Base-by-base conservation (phyloP, 495 filamentous ascomycete species). In the Delitschia confertaspora region DNA sequence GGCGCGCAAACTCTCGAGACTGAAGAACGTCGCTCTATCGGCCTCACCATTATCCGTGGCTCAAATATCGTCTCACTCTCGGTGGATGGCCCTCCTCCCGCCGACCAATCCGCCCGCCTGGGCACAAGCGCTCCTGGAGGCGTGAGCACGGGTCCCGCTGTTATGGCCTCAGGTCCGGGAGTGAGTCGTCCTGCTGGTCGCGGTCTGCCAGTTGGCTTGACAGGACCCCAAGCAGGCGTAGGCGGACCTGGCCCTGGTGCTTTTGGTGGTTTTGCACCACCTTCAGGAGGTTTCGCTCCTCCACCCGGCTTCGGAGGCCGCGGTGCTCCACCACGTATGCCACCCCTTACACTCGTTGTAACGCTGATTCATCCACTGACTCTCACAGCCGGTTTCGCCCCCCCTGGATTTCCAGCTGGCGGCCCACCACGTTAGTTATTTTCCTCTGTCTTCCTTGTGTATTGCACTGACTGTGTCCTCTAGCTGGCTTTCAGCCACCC, bases 11-110 rank as follows among this genome's bases (percentile, higher is more conserved):
- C 82, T 33, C 69, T 91, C 49, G 87, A 93, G 69, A 78, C 83
- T 8, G 88, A 96, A 67, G 93, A 99, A 66, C 96, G 96, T 73
- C 84, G 91, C 47, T 91, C 84, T 7, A 74, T 99, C 25, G 91
- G 91, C 45, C 74, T 99, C 46, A 93, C 86, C 27, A 99, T 99
- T 47, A 74, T 96, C 47, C 88, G 91, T 47, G 91, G 91, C 51
- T 82, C 88, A 24, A 79, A 93, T 55, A 89, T 99, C 33, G 79
- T 96, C 32, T 93, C 88, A 19, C 78, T 91, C 49, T 93, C 91
- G 2, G 89, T 96, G 42, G 91, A 96, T 55, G 93, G 87, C 49
- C 89, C 91, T 24, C 91, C 91, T n/a, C 88, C 91, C 17, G 83
- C 88, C 44, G 93, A 99, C 57, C 88, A 88, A 21, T 83, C 88